Evolutionary conservation across 768 basidiomycete genomes (phyloP).

Genomic region (Suillus tomentosus): DNA sequence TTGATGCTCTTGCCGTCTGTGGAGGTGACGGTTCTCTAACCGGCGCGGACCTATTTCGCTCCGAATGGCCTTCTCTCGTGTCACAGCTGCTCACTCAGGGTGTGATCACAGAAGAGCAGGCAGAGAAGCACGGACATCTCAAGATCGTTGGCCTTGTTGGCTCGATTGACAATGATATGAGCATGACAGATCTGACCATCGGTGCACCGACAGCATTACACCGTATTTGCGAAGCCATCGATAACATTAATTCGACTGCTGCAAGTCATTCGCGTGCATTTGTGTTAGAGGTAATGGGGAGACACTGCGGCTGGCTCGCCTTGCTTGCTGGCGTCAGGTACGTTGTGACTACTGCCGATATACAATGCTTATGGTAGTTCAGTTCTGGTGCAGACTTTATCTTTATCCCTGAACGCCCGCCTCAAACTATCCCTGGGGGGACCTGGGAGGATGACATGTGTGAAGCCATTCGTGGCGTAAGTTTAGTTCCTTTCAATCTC

Average conservation of each 20-base stretch:
- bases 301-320: constrained; percentile 99
- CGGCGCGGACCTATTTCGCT: constrained; percentile 90
- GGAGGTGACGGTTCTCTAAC: constrained; percentile 97
- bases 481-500: constrained; percentile 26
- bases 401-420: constrained; percentile 95
- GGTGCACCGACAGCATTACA: constrained; percentile 95
- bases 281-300: constrained; percentile 99
- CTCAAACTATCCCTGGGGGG: constrained; percentile 50
- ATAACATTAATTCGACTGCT: constrained; percentile 97
- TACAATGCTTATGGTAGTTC: constrained; percentile 16
- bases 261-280: constrained; percentile 96
- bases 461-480: constrained; percentile 72
- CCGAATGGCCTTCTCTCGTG: constrained; percentile 92
- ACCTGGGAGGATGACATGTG: constrained; percentile 94
- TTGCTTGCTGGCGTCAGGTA: constrained; percentile 90
- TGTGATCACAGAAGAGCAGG: constrained; percentile 77
- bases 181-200: constrained; percentile 95
- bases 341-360: constrained; percentile 23
- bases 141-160: constrained; percentile 98
- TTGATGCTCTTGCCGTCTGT: constrained; percentile 95
- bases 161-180: constrained; percentile 99
- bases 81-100: constrained; percentile 65
- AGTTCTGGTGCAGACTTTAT: constrained; percentile 95
- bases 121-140: constrained; percentile 74
- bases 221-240: constrained; percentile 96